Base-by-base conservation (phyloP, 164 flowering plant species). In the Aristolochia contorta region DNA sequence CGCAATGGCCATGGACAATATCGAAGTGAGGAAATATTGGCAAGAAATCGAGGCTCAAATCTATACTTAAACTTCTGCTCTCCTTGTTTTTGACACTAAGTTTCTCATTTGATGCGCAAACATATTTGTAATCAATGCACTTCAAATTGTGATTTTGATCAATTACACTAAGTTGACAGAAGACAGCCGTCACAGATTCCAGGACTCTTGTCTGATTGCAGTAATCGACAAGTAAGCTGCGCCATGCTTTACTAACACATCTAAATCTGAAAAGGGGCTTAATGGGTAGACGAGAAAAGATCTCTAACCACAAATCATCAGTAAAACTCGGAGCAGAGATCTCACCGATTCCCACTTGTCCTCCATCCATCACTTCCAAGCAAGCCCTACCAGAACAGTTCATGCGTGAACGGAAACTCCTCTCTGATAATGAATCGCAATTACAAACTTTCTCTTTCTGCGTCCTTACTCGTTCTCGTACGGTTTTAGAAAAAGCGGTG, bases 11-110 rank as follows among this genome's bases (percentile, higher is more conserved):
- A 4, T 53, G 14, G 20, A 53, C 2, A 24, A 54, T 6, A 16
- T 16, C 24, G 14, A 23, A 54, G 18, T 54, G 12, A 24, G 57
- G 57, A 24, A 19, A 54, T 4, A 9, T 6, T 8, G 57, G 57
- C 32, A 54, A 54, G 57, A 54, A 54, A 12, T 24, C 16, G 57
- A 54, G 57, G 20, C 57, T 24, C 57, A 53, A n/a, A 25, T 54
- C 14, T 21, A 24, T 16, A 25, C 16, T 53, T 21, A 24, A 4
- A 25, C 16, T 53, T 15, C 56, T 21, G 33, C 2, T 13, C 22
- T 16, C n/a, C 12, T 14, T 22, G 33, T 25, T 54, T n/a, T 37
- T 37, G 43, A 10, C 43, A 37, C 33, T 6, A 6, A 16, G 14
- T 16, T 24, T 54, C n/a, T 25, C 57, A 54, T 25, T 10, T 21